A percentile compares a stretch with the other conserved stretches of the same genome.
Conservation (phyloP, 2,329 filamentous ascomycete species). For the Byssoonygena ceratinophila region DNA sequence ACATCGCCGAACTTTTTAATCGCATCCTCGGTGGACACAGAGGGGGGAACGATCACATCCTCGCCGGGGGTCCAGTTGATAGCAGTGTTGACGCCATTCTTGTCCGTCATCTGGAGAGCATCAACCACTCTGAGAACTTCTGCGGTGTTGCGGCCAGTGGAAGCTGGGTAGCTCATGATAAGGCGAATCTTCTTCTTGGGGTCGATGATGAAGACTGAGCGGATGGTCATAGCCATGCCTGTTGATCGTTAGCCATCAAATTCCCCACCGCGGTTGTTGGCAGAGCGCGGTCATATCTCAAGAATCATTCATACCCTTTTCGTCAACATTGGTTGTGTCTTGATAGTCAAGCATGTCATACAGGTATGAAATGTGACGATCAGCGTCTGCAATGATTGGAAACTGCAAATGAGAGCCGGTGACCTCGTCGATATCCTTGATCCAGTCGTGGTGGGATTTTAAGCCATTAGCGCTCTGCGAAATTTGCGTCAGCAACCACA, state of each 20-base stretch:
- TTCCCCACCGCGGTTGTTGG: not conserved
- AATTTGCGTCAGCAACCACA: not conserved
- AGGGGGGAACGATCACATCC: constrained; percentile 83
- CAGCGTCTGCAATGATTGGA: constrained; percentile 73
- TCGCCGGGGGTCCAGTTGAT: constrained; percentile 85
- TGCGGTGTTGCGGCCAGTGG: constrained; percentile 71
- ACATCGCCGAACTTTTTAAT: constrained; percentile 75
- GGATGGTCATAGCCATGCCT: constrained; percentile 77
- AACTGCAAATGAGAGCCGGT: constrained; percentile 59
- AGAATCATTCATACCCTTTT: constrained; percentile 47
- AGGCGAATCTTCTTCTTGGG: constrained; percentile 86
- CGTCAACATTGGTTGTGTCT: constrained; percentile 68
- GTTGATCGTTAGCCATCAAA: constrained; percentile 1
- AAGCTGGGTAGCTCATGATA: constrained; percentile 86
- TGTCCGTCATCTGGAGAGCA: constrained; percentile 73
- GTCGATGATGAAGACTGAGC: constrained; percentile 90
- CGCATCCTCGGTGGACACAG: constrained; percentile 72
- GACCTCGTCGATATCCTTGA: constrained; percentile 77
- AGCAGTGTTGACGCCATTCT: constrained; percentile 76
- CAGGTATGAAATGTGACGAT: constrained; percentile 62
- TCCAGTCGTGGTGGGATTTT: constrained; percentile 75
- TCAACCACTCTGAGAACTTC: constrained; percentile 71
- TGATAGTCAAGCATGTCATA: constrained; percentile 81
- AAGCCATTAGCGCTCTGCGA: constrained; percentile 64
- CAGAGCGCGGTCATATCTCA: not conserved